Percentiles rank a stretch among this genome's conserved stretches.
These are phyloP conservation scores for Melastoma candidum DNA, from an alignment of 441 rosid genomes.

Conservation along the genomic window DNA sequence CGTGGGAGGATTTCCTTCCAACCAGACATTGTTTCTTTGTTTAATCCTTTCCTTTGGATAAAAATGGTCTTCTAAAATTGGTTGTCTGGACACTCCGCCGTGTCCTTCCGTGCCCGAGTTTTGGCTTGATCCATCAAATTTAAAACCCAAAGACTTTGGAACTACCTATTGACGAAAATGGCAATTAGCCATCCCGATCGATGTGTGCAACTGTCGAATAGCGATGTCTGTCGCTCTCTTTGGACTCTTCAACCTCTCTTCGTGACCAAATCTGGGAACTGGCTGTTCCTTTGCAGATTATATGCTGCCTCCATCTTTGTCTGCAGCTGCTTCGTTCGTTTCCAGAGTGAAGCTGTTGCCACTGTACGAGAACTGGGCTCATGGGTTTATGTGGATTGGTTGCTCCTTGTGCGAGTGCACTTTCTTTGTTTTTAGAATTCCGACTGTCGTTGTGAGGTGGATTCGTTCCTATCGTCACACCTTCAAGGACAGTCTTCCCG, in stretches of 20 bases:
- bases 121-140: too few relatives aligned
- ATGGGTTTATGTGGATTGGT: slow-evolving; percentile 14
- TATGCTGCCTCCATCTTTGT: slow-evolving; percentile 1
- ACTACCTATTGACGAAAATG: too few relatives aligned
- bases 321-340: slow-evolving; percentile 7
- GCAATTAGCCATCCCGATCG: too few relatives aligned
- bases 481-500: slow-evolving; percentile 17
- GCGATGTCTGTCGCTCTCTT: too few relatives aligned
- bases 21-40: too few relatives aligned
- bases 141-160: too few relatives aligned
- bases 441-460: slow-evolving; percentile 6
- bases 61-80: too few relatives aligned
- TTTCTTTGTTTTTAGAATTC: slow-evolving; percentile 7
- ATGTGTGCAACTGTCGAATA: too few relatives aligned
- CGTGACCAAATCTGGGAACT: slow-evolving; percentile 6
- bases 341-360: slow-evolving; percentile 12
- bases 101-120: too few relatives aligned
- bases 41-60: too few relatives aligned
- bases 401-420: slow-evolving; percentile 14
- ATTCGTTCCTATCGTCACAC: slow-evolving; percentile 9
- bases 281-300: slow-evolving; percentile 9
- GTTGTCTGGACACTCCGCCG: too few relatives aligned
- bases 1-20: too few relatives aligned
- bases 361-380: neutral
- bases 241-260: slow-evolving; percentile 8